phyloP scores from a whole-genome alignment of 2,329 filamentous ascomycete genomes.

The Colletotrichum phormii region DNA sequence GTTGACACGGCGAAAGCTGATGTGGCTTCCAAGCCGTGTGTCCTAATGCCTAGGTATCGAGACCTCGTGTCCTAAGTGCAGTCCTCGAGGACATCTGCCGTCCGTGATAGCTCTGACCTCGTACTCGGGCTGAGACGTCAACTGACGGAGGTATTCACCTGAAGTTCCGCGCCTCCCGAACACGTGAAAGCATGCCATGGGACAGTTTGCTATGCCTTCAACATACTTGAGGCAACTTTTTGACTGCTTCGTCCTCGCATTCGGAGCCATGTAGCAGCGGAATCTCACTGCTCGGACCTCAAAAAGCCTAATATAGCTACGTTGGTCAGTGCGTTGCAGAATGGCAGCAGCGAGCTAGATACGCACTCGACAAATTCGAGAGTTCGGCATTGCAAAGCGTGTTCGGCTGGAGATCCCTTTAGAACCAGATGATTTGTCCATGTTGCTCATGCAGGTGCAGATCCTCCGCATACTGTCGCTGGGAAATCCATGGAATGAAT shows the following conservation, averaged over 20 bases:
- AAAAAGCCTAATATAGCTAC: slow-evolving; percentile 7
- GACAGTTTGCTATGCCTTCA: too few species aligned
- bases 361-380: background rate
- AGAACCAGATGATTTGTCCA: slow-evolving; percentile 1
- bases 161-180: background rate
- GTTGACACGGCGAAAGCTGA: background rate
- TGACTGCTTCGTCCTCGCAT: background rate
- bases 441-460: slow-evolving; percentile 20
- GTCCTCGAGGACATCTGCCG: background rate
- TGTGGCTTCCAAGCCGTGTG: background rate
- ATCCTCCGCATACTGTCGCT: slow-evolving; percentile 16
- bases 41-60: background rate
- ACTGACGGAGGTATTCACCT: background rate
- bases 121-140: background rate
- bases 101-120: background rate
- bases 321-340: background rate
- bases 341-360: background rate
- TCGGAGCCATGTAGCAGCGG: background rate
- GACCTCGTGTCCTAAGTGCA: background rate
- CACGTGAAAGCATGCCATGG: background rate
- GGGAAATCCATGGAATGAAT: slow-evolving; percentile 11
- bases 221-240: background rate
- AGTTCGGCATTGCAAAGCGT: background rate
- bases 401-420: background rate
- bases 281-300: background rate